Evolutionary conservation across 1,139 yeast species (phyloP).

Genomic region (Yamadazyma diospyri): DNA sequence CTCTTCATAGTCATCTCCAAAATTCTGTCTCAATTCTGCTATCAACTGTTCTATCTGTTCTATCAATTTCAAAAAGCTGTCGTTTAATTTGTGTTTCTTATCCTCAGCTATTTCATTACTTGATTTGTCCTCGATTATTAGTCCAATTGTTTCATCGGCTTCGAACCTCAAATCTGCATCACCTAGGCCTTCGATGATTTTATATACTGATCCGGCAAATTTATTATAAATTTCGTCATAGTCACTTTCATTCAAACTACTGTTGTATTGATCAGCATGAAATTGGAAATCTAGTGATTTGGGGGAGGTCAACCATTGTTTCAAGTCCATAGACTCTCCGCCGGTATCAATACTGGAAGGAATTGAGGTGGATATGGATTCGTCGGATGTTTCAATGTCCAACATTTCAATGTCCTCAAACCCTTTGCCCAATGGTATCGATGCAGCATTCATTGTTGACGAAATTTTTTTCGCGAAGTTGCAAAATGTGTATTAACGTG

Average conservation of each 20-base stretch:
- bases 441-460: background rate
- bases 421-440: slow-evolving; percentile 5
- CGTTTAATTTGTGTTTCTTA: slow-evolving; percentile 18
- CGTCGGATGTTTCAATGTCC: slow-evolving; percentile 37
- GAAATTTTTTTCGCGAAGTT: slow-evolving; percentile 5
- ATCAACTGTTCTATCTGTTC: slow-evolving; percentile 22
- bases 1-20: slow-evolving; percentile 18
- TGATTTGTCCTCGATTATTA: slow-evolving; percentile 19
- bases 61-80: slow-evolving; percentile 24
- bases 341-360: slow-evolving; percentile 13
- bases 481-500: background rate
- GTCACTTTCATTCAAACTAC: slow-evolving; percentile 18
- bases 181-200: slow-evolving; percentile 29
- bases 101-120: slow-evolving; percentile 5
- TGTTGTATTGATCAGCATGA: slow-evolving; percentile 23
- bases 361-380: slow-evolving; percentile 23
- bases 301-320: slow-evolving; percentile 36
- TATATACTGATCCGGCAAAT: slow-evolving; percentile 33
- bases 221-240: slow-evolving; percentile 21
- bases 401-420: slow-evolving; percentile 47
- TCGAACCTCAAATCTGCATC: slow-evolving; percentile 13
- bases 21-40: slow-evolving; percentile 10
- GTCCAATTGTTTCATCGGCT: slow-evolving; percentile 22
- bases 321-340: slow-evolving; percentile 21
- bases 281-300: slow-evolving; percentile 30